These are phyloP conservation scores for Cladophialophora carrionii DNA, from an alignment of 2,329 filamentous ascomycete genomes.

Conservation along the genomic window DNA sequence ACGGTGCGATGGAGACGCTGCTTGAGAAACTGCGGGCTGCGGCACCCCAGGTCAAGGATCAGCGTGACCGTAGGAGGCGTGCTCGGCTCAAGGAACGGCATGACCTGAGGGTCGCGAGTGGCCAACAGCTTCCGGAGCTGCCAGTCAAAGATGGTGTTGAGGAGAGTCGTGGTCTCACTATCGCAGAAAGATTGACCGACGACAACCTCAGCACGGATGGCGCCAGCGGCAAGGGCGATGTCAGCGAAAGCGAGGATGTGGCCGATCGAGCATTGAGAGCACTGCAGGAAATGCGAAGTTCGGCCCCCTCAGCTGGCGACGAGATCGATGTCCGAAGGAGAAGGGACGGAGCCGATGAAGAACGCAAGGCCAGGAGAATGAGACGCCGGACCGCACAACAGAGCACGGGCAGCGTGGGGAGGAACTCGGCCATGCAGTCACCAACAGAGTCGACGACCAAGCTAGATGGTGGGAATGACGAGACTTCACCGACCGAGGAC, in stretches of 20 bases:
- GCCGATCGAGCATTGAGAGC: slow-evolving; percentile 81
- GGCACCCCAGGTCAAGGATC: slow-evolving; percentile 84
- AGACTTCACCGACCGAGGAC: slow-evolving; percentile 21
- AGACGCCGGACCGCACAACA: slow-evolving; percentile 64
- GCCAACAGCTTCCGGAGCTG: slow-evolving; percentile 80
- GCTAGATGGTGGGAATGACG: slow-evolving; percentile 23
- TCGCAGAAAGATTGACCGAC: slow-evolving; percentile 37
- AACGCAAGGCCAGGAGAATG: slow-evolving; percentile 68
- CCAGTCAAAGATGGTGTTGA: slow-evolving; percentile 59
- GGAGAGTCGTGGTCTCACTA: slow-evolving; percentile 50
- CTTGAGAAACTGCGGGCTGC: slow-evolving; percentile 93
- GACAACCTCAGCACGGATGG: slow-evolving; percentile 33
- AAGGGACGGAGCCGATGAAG: slow-evolving; percentile 77
- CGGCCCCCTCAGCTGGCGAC: slow-evolving; percentile 51
- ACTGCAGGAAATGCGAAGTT: slow-evolving; percentile 77
- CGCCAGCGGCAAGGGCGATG: slow-evolving; percentile 42
- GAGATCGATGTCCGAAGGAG: slow-evolving; percentile 63
- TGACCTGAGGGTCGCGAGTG: slow-evolving; percentile 84
- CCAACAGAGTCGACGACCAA: slow-evolving; percentile 29
- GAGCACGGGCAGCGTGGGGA: slow-evolving; percentile 40
- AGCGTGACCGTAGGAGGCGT: slow-evolving; percentile 82
- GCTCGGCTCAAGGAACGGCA: slow-evolving; percentile 88
- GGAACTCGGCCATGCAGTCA: slow-evolving; percentile 35
- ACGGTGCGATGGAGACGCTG: slow-evolving; percentile 93
- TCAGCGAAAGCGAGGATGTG: slow-evolving; percentile 68